Percentiles rank a stretch among this genome's conserved stretches.
These are phyloP conservation scores for Alternaria arbusti DNA, from an alignment of 2,329 filamentous ascomycete genomes.

Conservation along the genomic window DNA sequence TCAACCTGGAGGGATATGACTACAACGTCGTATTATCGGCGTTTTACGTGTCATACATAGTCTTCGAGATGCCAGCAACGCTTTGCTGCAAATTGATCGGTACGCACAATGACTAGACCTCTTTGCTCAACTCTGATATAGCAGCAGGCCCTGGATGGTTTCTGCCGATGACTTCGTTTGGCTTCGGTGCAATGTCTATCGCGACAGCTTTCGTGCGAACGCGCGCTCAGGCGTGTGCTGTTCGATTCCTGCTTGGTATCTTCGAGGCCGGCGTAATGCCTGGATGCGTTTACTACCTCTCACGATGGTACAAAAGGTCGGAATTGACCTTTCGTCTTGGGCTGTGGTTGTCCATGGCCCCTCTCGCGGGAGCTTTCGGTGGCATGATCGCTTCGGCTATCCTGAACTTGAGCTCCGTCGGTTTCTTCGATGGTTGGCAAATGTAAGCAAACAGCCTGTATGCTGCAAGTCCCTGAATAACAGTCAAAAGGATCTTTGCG, in stretches of 20 bases:
- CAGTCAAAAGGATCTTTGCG: constrained; percentile 59
- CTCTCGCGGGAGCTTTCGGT: constrained; percentile 71
- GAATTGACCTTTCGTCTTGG: constrained; percentile 70
- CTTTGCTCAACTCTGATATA: background rate
- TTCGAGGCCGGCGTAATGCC: constrained; percentile 75
- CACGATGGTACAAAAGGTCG: constrained; percentile 70
- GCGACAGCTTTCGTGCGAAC: constrained; percentile 67
- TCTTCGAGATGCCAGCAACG: constrained; percentile 73
- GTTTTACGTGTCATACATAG: constrained; percentile 74
- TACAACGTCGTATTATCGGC: constrained; percentile 71
- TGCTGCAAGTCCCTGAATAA: background rate
- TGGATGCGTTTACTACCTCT: constrained; percentile 73
- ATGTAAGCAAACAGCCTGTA: constrained; percentile 50
- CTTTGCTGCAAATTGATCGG: constrained; percentile 71
- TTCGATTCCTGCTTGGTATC: constrained; percentile 67
- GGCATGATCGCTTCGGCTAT: constrained; percentile 67
- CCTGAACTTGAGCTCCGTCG: constrained; percentile 63
- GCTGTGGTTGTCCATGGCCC: constrained; percentile 70
- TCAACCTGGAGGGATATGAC: constrained; percentile 64
- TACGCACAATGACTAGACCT: background rate
- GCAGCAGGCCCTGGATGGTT: constrained; percentile 67
- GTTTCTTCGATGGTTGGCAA: constrained; percentile 62
- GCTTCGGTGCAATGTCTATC: constrained; percentile 67
- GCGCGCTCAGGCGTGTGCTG: constrained; percentile 59
- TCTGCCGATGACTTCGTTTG: constrained; percentile 65